Evolutionary conservation across 768 basidiomycete species (phyloP), one percentile per base, ranked within the genome.

Genomic region (Trametes cinnabarina): DNA sequence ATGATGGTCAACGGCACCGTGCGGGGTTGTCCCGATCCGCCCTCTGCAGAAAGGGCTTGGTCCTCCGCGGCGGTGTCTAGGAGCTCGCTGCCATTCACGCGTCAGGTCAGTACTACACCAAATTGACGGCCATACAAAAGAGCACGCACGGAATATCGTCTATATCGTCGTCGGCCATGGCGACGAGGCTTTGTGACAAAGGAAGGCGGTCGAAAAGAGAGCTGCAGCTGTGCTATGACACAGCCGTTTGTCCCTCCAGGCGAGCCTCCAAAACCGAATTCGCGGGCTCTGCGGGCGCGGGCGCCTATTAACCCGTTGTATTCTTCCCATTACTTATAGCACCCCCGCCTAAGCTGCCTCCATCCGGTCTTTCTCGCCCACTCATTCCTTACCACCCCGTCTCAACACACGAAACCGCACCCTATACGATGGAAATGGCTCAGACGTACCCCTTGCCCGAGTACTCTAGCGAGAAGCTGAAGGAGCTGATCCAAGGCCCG

Each of bases 1-100:
- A 98, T 90, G 55, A 98, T 90, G 4, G 96, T 98, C 23, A 97
- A 81, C 3, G 96, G 96, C 1, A 96, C 88, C 51, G 75, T 74
- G 25, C 60, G 61, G 19, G 67, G 20, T 57, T 63, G 41, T 47
- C 5, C 54, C 17, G 32, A 12, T 22, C n/a, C 35, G 3, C 20
- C 37, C 14, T 8, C 28, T 12, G 41, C 46, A 30, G 62, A 41
- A 47, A 58, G 51, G 7, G 30, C 53, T 30, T 51, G 55, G 26
- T 54, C 22, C 15, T 60, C 49, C 55, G 25, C 20, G 43, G 23
- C 55, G 46, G 50, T 47, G 58, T 58, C 20, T 48, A 56, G n/a
- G 55, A 67, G 61, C 25, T 57, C 57, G 12, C 61, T 62, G 26
- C 25, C 14, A 30, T 26, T 14, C n/a, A 9, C 3, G 5, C 37